Conservation (phyloP, 2,329 filamentous ascomycete species). For the Fusarium oxysporum region DNA sequence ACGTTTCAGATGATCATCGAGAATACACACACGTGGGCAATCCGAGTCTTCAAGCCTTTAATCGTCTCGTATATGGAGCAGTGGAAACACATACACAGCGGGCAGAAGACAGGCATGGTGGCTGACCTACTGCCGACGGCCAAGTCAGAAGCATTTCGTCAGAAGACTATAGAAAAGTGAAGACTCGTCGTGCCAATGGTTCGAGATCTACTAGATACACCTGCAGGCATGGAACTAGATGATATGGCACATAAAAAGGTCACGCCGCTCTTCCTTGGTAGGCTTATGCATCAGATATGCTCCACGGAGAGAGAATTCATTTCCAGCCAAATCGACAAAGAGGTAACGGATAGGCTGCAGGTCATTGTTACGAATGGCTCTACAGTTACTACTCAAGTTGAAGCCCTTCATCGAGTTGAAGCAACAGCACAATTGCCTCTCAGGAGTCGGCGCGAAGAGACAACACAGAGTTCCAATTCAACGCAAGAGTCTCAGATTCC, state of each 20-base stretch:
- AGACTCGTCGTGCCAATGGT: neutral
- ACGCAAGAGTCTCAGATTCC: neutral
- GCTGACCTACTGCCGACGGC: neutral
- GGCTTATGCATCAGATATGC: slow-evolving; percentile 18
- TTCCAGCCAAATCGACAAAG: neutral
- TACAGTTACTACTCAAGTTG: neutral
- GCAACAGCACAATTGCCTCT: neutral
- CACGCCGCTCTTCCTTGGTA: slow-evolving; percentile 17
- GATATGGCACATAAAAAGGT: neutral
- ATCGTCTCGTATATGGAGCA: slow-evolving; percentile 33
- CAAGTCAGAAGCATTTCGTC: neutral
- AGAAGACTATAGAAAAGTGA: neutral
- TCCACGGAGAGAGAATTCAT: neutral
- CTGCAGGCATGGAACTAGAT: neutral
- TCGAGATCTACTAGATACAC: slow-evolving; percentile 7
- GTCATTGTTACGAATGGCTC: neutral
- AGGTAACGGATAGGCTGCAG: slow-evolving; percentile 1
- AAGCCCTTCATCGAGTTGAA: neutral
- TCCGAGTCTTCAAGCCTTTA: slow-evolving; percentile 29
- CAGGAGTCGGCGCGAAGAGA: neutral
- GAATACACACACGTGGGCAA: slow-evolving; percentile 40
- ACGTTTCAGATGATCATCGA: slow-evolving; percentile 35
- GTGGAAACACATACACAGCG: slow-evolving; percentile 17
- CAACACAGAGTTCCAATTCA: neutral
- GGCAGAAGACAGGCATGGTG: rapidly evolving